Base-by-base conservation (phyloP, 805 yeast species). In the Nakazawaea populi region DNA sequence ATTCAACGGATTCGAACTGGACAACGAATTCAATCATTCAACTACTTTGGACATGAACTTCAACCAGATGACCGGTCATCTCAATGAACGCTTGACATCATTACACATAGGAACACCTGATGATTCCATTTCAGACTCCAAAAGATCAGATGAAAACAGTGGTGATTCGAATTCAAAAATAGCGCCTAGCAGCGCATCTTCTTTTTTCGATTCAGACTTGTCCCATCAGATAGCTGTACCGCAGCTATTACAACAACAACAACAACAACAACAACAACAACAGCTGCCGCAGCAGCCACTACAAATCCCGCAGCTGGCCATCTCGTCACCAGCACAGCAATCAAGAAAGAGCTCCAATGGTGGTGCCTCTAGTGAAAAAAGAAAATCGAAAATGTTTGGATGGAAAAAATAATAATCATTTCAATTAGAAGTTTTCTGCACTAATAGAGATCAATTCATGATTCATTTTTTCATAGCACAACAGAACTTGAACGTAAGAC, bases 1-100 rank as follows among this genome's bases (percentile, higher is more conserved):
- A 18, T 67, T 55, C 56, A 59, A 59, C 37, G 69, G 69, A 8
- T 53, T 65, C 18, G 48, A 49, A 35, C 63, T 59, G 42, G 62
- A 59, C 18, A 55, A 57, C 9, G 60, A 52, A 28, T 38, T 9
- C 6, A 8, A 14, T 9, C 28, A 37, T n/a, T 18, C 12, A 4
- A 46, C 35, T 3, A 46, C 53, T 4, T n/a, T 46, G 4, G 53
- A 50, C 31, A 14, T 49, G 42, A 29, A 32, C 9, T 49, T 49
- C 35, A 49, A 49, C 29, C 45, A 45, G 5, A 37, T 14, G 14
- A 49, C 46, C 4, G 52, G 52, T 6, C 24, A 31, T 34, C 34
- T 49, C 24, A 49, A 49, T 28, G 52, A 49, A 38, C 27, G 38
- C 4, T 32, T 43, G 29, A 32, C 11, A 8, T 32, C 38, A 8